These are phyloP conservation scores for Syzygium oleosum DNA, from an alignment of 345 rosid species.

Conservation along the genomic window DNA sequence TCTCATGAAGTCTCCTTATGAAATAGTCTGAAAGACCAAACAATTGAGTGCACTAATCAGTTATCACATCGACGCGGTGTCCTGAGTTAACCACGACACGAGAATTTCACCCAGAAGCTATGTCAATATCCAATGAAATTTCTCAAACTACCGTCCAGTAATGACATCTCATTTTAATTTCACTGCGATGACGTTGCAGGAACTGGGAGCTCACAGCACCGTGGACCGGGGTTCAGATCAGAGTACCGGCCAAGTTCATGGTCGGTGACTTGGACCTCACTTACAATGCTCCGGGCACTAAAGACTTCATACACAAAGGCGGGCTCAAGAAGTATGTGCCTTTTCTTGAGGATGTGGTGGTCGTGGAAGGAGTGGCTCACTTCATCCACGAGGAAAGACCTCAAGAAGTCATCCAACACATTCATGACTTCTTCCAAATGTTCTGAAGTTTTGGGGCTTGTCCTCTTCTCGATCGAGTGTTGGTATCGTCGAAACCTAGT, in stretches of 20 bases:
- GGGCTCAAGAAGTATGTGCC: slow-evolving; percentile 60
- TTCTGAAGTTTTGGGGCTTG: not conserved
- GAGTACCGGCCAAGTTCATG: slow-evolving; percentile 63
- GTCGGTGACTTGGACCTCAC: slow-evolving; percentile 68
- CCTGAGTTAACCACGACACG: not conserved
- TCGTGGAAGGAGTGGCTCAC: slow-evolving; percentile 65
- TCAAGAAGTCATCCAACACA: slow-evolving; percentile 52
- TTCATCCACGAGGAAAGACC: slow-evolving; percentile 65
- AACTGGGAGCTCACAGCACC: slow-evolving; percentile 72
- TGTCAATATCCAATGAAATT: not conserved
- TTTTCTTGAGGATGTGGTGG: slow-evolving; percentile 54
- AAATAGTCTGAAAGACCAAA: not conserved
- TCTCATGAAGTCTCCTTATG: not conserved
- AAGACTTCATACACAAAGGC: slow-evolving; percentile 44
- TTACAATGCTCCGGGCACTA: slow-evolving; percentile 39
- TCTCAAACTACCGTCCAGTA: not conserved
- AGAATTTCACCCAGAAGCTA: not conserved
- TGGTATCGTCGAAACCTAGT: not conserved
- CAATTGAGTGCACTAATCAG: not conserved
- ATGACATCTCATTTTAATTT: not conserved
- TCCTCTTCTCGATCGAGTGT: not conserved
- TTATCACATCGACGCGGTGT: not conserved
- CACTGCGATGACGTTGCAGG: slow-evolving; percentile 17
- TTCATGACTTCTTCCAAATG: slow-evolving; percentile 21
- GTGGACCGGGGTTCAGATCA: slow-evolving; percentile 45